Conservation (phyloP, 2,329 filamentous ascomycete genomes). For the Neurospora sp. region DNA sequence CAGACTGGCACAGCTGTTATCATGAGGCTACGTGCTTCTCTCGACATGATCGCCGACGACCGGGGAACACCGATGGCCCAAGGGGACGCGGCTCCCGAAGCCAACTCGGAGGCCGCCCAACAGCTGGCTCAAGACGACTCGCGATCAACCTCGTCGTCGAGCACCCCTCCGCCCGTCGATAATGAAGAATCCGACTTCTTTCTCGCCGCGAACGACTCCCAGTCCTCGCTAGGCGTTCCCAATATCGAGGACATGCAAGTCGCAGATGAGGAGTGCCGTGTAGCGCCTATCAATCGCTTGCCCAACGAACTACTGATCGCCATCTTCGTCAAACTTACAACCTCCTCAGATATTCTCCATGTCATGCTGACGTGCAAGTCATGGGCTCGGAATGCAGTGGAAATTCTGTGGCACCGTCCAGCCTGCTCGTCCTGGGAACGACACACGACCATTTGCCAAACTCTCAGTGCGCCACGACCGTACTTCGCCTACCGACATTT, state of each 20-base stretch:
- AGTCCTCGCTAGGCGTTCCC: slow-evolving; percentile 79
- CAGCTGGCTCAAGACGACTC: slow-evolving; percentile 42
- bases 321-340: slow-evolving; percentile 77
- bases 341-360: slow-evolving; percentile 66
- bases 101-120: slow-evolving; percentile 16
- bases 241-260: slow-evolving; percentile 67
- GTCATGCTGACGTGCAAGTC: slow-evolving; percentile 92
- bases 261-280: slow-evolving; percentile 50
- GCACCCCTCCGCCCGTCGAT: slow-evolving; percentile 64
- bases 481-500: slow-evolving; percentile 86
- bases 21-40: slow-evolving; percentile 16
- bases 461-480: slow-evolving; percentile 60
- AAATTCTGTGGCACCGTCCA: slow-evolving; percentile 88
- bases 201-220: slow-evolving; percentile 78
- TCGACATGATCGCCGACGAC: slow-evolving; percentile 14
- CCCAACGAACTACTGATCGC: slow-evolving; percentile 92
- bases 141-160: slow-evolving; percentile 57
- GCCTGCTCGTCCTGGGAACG: slow-evolving; percentile 81
- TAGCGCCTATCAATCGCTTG: slow-evolving; percentile 73
- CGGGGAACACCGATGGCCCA: slow-evolving; percentile 1
- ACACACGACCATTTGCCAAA: slow-evolving; percentile 69
- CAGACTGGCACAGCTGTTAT: slow-evolving; percentile 3
- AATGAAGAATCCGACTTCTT: slow-evolving; percentile 95
- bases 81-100: slow-evolving; percentile 9
- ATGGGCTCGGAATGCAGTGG: slow-evolving; percentile 88